phyloP scores from a whole-genome alignment of 2,329 filamentous ascomycete genomes.

The Ophiosphaerella herpotricha region DNA sequence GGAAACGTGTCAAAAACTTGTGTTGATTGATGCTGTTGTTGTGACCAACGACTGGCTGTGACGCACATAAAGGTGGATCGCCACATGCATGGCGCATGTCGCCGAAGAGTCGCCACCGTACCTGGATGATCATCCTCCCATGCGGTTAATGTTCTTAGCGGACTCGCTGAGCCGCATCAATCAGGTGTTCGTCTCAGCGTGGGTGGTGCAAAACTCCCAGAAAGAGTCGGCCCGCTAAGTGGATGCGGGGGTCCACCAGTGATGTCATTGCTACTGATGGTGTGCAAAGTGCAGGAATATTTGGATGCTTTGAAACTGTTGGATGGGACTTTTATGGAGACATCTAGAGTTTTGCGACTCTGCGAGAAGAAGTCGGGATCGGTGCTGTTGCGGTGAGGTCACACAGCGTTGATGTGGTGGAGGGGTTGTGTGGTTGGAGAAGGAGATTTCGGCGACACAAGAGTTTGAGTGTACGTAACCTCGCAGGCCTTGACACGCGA shows the following conservation, averaged over 20 bases:
- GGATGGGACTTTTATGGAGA: slow-evolving; percentile 31
- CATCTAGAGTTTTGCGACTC: slow-evolving; percentile 18
- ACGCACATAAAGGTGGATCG: slow-evolving; percentile 20
- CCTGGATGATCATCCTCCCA: slow-evolving; percentile 2
- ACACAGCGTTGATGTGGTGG: slow-evolving; percentile 8
- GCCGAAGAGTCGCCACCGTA: slow-evolving; percentile 18
- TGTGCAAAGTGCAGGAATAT: slow-evolving; percentile 11
- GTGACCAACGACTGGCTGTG: slow-evolving; percentile 14
- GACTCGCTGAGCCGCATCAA: slow-evolving; percentile 15
- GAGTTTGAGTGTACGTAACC: slow-evolving; percentile 16
- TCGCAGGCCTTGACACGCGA: slow-evolving; percentile 9
- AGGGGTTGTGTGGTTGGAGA: slow-evolving; percentile 8
- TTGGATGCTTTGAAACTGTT: slow-evolving; percentile 33
- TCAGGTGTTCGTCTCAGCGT: neutral
- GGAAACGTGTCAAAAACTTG: slow-evolving; percentile 10
- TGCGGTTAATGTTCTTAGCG: slow-evolving; percentile 8
- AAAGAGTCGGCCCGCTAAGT: slow-evolving; percentile 18
- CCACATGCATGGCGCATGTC: slow-evolving; percentile 16
- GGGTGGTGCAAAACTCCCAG: slow-evolving; percentile 10
- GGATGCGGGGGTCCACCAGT: slow-evolving; percentile 32
- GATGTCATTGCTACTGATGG: slow-evolving; percentile 32
- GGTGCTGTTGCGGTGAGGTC: slow-evolving; percentile 13
- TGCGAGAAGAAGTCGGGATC: slow-evolving; percentile 28
- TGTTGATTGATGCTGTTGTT: slow-evolving; percentile 3
- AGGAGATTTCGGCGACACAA: slow-evolving; percentile 15